Evolutionary conservation across 371 early-diverging fungal genomes (phyloP).

Genomic region (Circinella umbellata): DNA sequence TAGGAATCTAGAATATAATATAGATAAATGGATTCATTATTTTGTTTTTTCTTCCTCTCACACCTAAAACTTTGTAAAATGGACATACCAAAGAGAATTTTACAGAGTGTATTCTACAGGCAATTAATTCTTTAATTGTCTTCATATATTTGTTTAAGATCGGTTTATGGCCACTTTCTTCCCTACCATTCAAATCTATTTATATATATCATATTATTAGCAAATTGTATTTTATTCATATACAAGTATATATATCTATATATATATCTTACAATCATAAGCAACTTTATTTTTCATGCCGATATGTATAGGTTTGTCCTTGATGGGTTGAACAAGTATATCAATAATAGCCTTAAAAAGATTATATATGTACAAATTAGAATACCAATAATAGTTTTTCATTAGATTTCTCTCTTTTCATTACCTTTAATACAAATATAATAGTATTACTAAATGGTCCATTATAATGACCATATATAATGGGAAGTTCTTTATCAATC

Average conservation of each 20-base stretch:
- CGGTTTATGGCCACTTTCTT: neutral
- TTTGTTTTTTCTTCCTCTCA: neutral
- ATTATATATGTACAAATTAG: neutral
- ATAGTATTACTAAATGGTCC: neutral
- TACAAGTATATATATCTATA: neutral
- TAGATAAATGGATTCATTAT: no score
- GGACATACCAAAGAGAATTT: neutral
- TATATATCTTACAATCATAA: neutral
- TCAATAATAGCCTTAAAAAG: neutral
- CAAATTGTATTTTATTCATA: no score
- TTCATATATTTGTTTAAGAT: neutral
- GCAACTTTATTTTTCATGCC: neutral
- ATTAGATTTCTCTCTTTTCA: neutral
- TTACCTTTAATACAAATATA: neutral
- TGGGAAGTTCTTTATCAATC: neutral
- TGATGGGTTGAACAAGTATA: neutral
- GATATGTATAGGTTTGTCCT: neutral
- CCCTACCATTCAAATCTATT: neutral
- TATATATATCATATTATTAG: neutral
- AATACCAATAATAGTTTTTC: neutral
- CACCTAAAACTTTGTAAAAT: neutral
- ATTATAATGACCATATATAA: neutral
- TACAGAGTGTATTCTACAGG: neutral
- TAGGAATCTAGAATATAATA: no score
- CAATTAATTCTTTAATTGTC: neutral